A percentile compares a stretch with the other conserved stretches of the same genome.
Evolutionary conservation across 2,329 filamentous ascomycete species (phyloP).

Genomic region (Didymella pinodella): DNA sequence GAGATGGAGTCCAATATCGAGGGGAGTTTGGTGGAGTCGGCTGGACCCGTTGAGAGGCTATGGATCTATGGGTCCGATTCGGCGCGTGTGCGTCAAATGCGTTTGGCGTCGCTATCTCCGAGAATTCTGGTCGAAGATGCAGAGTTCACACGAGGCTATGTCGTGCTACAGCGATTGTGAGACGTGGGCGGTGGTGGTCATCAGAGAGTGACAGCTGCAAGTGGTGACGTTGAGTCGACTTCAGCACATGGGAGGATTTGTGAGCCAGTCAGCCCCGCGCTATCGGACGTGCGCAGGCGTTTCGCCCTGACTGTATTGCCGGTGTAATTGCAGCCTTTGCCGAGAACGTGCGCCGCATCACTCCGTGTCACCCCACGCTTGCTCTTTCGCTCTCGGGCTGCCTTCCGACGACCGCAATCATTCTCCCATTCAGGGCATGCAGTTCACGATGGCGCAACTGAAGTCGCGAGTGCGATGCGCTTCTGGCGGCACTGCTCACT

Average conservation of each 20-base stretch:
- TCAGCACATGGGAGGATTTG: conserved; percentile 20
- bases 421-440: conserved; percentile 3
- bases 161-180: conserved; percentile 8
- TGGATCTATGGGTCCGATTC: conserved; percentile 16
- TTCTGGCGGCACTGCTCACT: conserved; percentile 2
- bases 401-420: conserved; percentile 10
- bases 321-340: conserved; percentile 19
- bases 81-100: conserved; percentile 30
- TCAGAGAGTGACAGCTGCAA: conserved; percentile 14
- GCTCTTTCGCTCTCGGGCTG: conserved; percentile 1
- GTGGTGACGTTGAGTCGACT: conserved; percentile 23
- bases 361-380: conserved; percentile 18
- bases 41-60: conserved; percentile 19
- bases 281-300: conserved; percentile 14
- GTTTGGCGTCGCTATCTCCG: conserved; percentile 8
- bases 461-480: conserved; percentile 4
- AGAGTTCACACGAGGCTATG: conserved; percentile 1
- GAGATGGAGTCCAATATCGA: conserved; percentile 26
- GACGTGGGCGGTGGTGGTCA: conserved; percentile 4
- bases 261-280: conserved; percentile 22
- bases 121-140: neutral
- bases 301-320: conserved; percentile 11
- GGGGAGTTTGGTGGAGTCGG: conserved; percentile 29
- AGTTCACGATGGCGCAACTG: conserved; percentile 4
- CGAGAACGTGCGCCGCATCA: conserved; percentile 12